phyloP scores from a whole-genome alignment of 2,329 filamentous ascomycete genomes.

The Calonectria hongkongensis region DNA sequence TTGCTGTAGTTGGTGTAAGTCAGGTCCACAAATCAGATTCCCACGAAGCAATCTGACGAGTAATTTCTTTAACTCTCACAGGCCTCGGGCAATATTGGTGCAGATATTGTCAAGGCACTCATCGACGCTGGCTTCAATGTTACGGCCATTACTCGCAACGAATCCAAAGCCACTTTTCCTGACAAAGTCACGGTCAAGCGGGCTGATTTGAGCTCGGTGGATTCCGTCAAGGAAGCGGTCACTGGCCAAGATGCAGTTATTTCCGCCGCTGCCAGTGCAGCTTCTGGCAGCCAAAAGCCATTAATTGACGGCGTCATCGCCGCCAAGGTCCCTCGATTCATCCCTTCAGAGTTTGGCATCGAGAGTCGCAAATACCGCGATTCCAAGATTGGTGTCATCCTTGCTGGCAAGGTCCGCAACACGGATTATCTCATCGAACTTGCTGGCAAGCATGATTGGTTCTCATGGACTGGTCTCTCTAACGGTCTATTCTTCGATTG shows the following conservation, averaged over 20 bases:
- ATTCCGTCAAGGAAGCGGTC: conserved; percentile 33
- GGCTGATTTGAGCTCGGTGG: conserved; percentile 26
- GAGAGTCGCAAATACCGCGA: conserved; percentile 33
- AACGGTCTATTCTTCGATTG: conserved; percentile 78
- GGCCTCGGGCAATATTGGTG: conserved; percentile 36
- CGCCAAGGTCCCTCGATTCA: conserved; percentile 31
- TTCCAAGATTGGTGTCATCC: conserved; percentile 27
- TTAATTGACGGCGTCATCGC: conserved; percentile 35
- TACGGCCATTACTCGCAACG: conserved; percentile 37
- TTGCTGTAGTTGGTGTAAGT: conserved; percentile 33
- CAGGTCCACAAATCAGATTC: background rate
- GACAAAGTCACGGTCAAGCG: conserved; percentile 32
- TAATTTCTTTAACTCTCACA: background rate
- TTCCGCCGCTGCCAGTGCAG: conserved; percentile 35
- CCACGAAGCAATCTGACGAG: background rate
- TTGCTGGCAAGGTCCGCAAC: conserved; percentile 13
- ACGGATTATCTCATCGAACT: conserved; percentile 43
- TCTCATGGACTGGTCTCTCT: conserved; percentile 77
- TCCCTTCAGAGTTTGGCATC: conserved; percentile 35
- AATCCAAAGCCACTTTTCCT: conserved; percentile 40
- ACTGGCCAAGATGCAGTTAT: conserved; percentile 37
- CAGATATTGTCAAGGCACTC: conserved; percentile 29
- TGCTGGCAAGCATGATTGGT: conserved; percentile 50
- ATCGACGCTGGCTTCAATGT: conserved; percentile 35
- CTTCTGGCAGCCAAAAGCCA: conserved; percentile 27